Evolutionary conservation across 2,329 filamentous ascomycete species (phyloP).

Genomic region (Aspergillus pseudotamarii): DNA sequence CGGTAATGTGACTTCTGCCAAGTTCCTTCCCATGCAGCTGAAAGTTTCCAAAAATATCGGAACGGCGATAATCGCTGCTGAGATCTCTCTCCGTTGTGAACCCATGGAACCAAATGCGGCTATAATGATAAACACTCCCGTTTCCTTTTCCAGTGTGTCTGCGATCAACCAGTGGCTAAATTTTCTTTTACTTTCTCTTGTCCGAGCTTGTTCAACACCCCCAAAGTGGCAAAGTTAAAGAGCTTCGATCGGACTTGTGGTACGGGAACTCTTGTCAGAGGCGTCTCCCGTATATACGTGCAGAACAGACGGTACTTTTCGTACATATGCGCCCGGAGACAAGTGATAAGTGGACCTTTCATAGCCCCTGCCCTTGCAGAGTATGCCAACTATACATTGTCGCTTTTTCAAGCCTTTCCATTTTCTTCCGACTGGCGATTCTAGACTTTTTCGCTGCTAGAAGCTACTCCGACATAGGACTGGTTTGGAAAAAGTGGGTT

Average conservation of each 20-base stretch:
- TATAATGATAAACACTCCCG: neutral
- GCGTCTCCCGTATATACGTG: no score
- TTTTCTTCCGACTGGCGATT: neutral
- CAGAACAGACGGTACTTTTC: neutral
- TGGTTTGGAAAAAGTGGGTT: neutral
- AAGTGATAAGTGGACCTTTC: conserved; percentile 1
- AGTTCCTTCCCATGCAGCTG: neutral
- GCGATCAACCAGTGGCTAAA: neutral
- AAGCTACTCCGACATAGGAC: neutral
- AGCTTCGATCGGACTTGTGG: neutral
- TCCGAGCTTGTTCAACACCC: neutral
- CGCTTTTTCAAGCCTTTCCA: conserved; percentile 1
- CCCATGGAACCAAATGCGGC: neutral
- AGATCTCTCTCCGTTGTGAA: neutral
- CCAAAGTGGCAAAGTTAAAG: neutral
- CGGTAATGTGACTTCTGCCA: neutral
- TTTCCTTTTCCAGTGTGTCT: neutral
- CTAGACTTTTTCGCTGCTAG: neutral
- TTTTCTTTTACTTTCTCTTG: neutral
- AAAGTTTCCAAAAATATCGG: conserved; percentile 1
- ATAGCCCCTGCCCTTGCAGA: neutral
- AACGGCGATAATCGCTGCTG: conserved; percentile 1
- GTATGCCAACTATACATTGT: neutral
- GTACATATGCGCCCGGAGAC: neutral
- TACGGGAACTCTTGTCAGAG: neutral